A percentile compares a stretch with the other conserved stretches of the same genome.
phyloP scores from a whole-genome alignment of 345 rosid genomes.

The Salix udensis region DNA sequence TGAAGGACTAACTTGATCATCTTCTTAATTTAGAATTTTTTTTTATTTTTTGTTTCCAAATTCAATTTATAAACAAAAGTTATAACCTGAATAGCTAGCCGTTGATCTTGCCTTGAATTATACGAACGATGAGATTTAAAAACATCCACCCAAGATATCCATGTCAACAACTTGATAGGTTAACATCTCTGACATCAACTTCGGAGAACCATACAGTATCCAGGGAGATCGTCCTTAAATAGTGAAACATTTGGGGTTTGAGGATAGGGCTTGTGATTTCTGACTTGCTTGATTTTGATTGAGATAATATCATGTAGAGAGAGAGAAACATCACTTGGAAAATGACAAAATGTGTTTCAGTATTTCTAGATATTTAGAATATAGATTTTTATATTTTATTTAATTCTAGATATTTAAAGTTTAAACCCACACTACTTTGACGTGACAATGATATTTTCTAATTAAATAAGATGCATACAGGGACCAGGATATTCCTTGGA shows the following conservation, averaged over 20 bases:
- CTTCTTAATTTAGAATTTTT: no score
- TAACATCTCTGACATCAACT: background rate
- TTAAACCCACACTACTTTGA: background rate
- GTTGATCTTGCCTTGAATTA: no score
- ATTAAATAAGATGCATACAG: background rate
- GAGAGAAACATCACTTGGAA: no score
- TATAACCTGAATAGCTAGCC: no score
- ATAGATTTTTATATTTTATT: background rate
- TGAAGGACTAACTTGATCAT: no score
- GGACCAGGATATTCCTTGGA: background rate
- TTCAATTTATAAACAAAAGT: no score
- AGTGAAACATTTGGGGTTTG: background rate
- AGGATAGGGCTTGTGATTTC: background rate
- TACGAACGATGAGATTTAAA: background rate
- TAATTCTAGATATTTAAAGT: background rate
- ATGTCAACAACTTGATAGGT: background rate
- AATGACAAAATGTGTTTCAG: background rate
- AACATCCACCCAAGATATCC: background rate
- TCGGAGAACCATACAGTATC: background rate
- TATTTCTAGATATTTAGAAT: background rate
- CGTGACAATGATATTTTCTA: background rate
- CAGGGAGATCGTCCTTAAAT: background rate
- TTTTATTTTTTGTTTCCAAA: no score
- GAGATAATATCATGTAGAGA: no score
- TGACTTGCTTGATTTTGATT: no score